These are phyloP conservation scores for Raffaelea albimanens DNA, from an alignment of 2,329 filamentous ascomycete species.

Conservation along the genomic window DNA sequence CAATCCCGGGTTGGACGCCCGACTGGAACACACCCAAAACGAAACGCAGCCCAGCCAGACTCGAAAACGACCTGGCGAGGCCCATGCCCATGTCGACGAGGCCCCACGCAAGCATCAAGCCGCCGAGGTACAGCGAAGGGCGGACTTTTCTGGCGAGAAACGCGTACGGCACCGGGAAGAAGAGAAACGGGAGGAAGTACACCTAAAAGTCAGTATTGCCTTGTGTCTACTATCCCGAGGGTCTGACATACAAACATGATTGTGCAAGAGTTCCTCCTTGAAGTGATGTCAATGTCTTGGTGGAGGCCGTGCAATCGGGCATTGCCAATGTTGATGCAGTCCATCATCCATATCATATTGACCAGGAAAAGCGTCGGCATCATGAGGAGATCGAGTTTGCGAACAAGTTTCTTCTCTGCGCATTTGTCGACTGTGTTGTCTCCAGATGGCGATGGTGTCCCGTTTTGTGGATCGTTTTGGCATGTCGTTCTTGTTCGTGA, in stretches of 20 bases:
- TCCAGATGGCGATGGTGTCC: not conserved
- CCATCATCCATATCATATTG: conserved; percentile 5
- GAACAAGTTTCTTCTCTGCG: conserved; percentile 4
- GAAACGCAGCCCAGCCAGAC: conserved; percentile 16
- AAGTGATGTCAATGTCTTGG: conserved; percentile 2
- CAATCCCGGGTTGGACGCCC: conserved; percentile 28
- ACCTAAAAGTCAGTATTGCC: conserved; percentile 28
- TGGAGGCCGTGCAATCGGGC: conserved; percentile 5
- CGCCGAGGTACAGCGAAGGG: conserved; percentile 4
- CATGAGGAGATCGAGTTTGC: conserved; percentile 8
- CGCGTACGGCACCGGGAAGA: conserved; percentile 52
- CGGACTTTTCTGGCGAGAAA: conserved; percentile 21
- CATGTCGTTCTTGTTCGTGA: too few species aligned
- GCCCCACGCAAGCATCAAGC: conserved; percentile 3
- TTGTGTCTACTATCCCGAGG: too few species aligned
- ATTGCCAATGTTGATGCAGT: conserved; percentile 10
- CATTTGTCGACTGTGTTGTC: not conserved
- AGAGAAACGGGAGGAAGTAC: conserved; percentile 55
- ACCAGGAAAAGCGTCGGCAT: conserved; percentile 3
- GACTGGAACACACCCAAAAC: conserved; percentile 31
- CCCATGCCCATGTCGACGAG: conserved; percentile 3
- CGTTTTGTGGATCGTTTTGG: too few species aligned
- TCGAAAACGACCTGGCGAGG: not conserved
- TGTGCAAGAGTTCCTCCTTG: not conserved
- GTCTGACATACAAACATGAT: too few species aligned